Percentiles rank a stretch among this genome's conserved stretches.
Evolutionary conservation across 768 basidiomycete genomes (phyloP).

Genomic region (Pulveroboletus sp.): DNA sequence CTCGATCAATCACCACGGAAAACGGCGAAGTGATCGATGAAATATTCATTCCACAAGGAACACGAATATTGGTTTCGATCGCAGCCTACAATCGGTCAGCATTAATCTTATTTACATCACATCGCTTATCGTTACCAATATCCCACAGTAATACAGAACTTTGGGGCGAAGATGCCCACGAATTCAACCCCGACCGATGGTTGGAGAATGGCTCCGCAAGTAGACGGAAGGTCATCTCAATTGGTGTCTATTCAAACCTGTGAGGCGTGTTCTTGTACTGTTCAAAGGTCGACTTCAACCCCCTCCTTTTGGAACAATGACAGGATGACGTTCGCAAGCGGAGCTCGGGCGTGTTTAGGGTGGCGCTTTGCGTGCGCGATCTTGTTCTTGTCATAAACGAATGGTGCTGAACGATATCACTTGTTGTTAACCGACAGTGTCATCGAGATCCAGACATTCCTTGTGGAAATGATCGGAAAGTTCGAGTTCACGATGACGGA

Average conservation of each 20-base stretch:
- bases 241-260: constrained; percentile 31
- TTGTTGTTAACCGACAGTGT: constrained; percentile 29
- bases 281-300: neutral
- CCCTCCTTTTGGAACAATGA: neutral
- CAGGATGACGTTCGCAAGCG: constrained; percentile 30
- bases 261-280: constrained; percentile 12
- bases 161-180: constrained; percentile 31
- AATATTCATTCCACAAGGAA: constrained; percentile 48
- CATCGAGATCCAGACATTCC: constrained; percentile 53
- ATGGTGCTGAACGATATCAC: constrained; percentile 2
- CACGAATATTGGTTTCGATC: constrained; percentile 49
- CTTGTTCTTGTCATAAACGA: neutral
- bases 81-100: constrained; percentile 51
- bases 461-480: constrained; percentile 50
- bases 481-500: constrained; percentile 48
- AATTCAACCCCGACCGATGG: constrained; percentile 31
- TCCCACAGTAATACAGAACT: constrained; percentile 22
- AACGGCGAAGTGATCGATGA: constrained; percentile 42
- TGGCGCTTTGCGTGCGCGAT: constrained; percentile 32
- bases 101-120: too few relatives aligned
- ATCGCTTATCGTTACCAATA: neutral
- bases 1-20: constrained; percentile 44
- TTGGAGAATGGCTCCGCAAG: constrained; percentile 16
- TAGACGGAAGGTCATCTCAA: constrained; percentile 15
- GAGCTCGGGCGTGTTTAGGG: constrained; percentile 26